Evolutionary conservation across 306 rosid species (phyloP).

Genomic region (Cicer chorassanicum): DNA sequence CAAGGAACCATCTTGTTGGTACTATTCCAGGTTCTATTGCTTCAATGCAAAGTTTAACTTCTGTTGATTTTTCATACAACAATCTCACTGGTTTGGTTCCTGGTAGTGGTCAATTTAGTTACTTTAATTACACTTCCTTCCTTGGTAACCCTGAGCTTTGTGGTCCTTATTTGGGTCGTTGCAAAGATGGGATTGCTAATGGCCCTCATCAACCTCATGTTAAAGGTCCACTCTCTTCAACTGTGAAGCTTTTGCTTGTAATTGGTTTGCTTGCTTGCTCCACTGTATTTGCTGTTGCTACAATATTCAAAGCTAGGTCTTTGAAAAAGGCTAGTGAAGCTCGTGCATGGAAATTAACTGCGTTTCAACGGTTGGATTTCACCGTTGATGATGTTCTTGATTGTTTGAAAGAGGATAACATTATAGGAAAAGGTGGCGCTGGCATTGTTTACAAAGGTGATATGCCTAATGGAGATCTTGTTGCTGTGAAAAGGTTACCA

Average conservation of each 20-base stretch:
- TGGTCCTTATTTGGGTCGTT: slow-evolving; percentile 94
- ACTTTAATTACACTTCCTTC: slow-evolving; percentile 92
- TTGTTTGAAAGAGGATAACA: slow-evolving; percentile 75
- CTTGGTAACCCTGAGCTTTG: slow-evolving; percentile 81
- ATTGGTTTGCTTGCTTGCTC: slow-evolving; percentile 78
- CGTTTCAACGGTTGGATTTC: slow-evolving; percentile 78
- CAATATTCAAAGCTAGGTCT: slow-evolving; percentile 77
- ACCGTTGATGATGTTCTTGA: slow-evolving; percentile 75
- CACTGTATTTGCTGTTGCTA: slow-evolving; percentile 70
- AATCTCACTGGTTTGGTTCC: slow-evolving; percentile 96
- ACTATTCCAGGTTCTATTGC: slow-evolving; percentile 76
- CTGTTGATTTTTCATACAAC: slow-evolving; percentile 92
- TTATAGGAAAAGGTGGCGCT: slow-evolving; percentile 89
- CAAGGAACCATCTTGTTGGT: slow-evolving; percentile 81
- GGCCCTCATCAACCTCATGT: slow-evolving; percentile 64
- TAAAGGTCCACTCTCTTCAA: slow-evolving; percentile 70
- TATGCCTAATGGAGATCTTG: slow-evolving; percentile 68
- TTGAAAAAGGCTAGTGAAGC: slow-evolving; percentile 77
- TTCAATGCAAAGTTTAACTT: slow-evolving; percentile 88
- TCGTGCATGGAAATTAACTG: slow-evolving; percentile 78
- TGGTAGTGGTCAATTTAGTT: slow-evolving; percentile 91
- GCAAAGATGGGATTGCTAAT: slow-evolving; percentile 71
- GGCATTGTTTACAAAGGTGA: slow-evolving; percentile 83
- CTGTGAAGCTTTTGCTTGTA: slow-evolving; percentile 75
- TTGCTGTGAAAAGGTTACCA: slow-evolving; percentile 70